A percentile compares a stretch with the other conserved stretches of the same genome.
Evolutionary conservation across 345 rosid species (phyloP).

Genomic region (Eucalyptus sp.): DNA sequence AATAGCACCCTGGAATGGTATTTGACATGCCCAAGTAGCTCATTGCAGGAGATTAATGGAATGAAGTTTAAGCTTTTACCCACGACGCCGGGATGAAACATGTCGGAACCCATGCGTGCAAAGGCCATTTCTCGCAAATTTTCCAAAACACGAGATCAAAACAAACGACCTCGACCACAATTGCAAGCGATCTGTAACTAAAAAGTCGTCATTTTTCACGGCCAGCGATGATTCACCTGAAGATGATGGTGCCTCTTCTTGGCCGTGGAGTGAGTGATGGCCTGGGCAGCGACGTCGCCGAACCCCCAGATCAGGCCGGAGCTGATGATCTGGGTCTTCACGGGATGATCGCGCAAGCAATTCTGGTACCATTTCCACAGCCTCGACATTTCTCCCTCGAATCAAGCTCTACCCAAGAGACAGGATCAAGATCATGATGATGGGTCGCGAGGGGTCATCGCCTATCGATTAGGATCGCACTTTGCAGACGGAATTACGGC

Average conservation of each 20-base stretch:
- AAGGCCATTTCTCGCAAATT: not conserved
- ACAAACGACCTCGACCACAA: not conserved
- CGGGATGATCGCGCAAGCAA: constrained; percentile 52
- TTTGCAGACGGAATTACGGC: not conserved
- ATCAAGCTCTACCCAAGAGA: not conserved
- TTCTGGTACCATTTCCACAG: constrained; percentile 87
- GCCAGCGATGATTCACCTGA: not conserved
- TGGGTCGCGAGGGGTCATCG: not conserved
- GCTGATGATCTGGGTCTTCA: constrained; percentile 83
- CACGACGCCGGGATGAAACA: not conserved
- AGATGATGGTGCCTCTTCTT: constrained; percentile 21
- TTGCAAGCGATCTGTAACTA: not conserved
- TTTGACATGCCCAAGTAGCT: not conserved
- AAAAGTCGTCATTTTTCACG: not conserved
- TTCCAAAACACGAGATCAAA: not conserved
- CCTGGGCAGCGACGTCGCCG: constrained; percentile 85
- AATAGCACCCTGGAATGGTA: not conserved
- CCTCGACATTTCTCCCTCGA: constrained; percentile 25
- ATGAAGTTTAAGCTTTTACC: not conserved
- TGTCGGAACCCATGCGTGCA: not conserved
- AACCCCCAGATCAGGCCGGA: constrained; percentile 86
- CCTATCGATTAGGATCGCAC: not conserved
- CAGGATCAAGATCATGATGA: not conserved
- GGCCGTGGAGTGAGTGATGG: constrained; percentile 72
- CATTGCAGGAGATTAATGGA: not conserved